These are phyloP conservation scores for Oryza glaberrima DNA, from an alignment of 176 grass and related monocot species.

Conservation along the genomic window DNA sequence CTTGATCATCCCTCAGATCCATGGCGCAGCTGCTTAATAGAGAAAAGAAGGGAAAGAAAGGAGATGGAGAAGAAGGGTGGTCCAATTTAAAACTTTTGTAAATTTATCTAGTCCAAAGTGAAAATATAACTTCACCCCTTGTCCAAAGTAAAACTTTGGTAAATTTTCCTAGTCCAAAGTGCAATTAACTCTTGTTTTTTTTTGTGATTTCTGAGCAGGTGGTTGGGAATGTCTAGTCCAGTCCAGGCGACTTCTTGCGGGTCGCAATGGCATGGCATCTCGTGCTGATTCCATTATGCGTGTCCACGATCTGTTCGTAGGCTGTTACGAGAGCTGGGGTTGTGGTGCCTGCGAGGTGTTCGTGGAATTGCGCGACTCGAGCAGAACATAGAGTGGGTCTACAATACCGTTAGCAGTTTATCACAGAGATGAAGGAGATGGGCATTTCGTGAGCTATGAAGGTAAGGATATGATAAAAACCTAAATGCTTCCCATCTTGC, in stretches of 20 bases:
- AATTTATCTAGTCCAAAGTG: no score
- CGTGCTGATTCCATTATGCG: background rate
- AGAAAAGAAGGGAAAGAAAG: no score
- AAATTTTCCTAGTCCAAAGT: no score
- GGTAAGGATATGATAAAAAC: background rate
- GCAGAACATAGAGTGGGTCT: background rate
- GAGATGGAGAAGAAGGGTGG: no score
- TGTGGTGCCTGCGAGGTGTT: slow-evolving; percentile 38
- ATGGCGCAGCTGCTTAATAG: no score
- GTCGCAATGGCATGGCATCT: background rate
- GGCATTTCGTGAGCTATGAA: background rate
- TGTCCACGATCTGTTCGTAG: background rate
- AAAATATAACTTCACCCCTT: no score
- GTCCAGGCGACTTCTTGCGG: background rate
- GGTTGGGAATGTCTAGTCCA: background rate
- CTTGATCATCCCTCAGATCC: no score
- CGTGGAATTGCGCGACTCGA: background rate
- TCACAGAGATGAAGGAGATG: background rate
- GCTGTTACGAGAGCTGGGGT: background rate
- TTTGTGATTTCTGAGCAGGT: background rate
- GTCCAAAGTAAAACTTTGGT: no score
- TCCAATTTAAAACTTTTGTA: no score
- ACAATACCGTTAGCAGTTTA: background rate
- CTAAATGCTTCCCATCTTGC: background rate
- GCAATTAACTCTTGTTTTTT: no score